Evolutionary conservation across 495 filamentous ascomycete genomes (phyloP).

Genomic region (Penicillium lagena): DNA sequence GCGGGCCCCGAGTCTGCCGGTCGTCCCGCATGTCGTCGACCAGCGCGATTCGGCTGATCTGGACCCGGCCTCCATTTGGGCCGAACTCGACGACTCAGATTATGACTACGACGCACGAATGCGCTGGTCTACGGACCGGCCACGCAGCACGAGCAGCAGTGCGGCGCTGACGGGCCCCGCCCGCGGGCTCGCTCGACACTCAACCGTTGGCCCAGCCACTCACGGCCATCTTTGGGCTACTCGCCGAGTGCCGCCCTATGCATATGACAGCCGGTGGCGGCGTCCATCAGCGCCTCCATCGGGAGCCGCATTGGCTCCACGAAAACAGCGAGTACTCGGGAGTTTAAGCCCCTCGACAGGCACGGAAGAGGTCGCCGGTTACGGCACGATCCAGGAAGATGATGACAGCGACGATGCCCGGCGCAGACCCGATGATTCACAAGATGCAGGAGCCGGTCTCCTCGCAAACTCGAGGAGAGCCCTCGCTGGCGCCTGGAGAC

Average conservation of each 20-base stretch:
- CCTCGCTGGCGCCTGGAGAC: slow-evolving; percentile 19
- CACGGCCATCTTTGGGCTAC: slow-evolving; percentile 16
- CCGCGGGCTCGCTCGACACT: slow-evolving; percentile 18
- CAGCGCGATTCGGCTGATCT: slow-evolving; percentile 25
- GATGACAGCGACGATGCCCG: not conserved
- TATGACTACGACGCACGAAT: slow-evolving; percentile 15
- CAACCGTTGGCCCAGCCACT: slow-evolving; percentile 18
- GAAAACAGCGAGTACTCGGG: slow-evolving; percentile 8
- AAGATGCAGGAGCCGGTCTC: slow-evolving; percentile 3
- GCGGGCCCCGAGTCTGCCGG: slow-evolving; percentile 32
- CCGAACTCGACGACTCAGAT: slow-evolving; percentile 44
- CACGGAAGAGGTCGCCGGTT: slow-evolving; percentile 7
- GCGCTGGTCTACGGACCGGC: slow-evolving; percentile 14
- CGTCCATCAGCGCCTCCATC: slow-evolving; percentile 22
- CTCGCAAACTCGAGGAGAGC: slow-evolving; percentile 31
- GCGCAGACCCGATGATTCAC: not conserved
- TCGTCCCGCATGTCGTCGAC: slow-evolving; percentile 18
- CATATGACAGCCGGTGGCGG: slow-evolving; percentile 9
- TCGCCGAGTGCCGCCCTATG: slow-evolving; percentile 11
- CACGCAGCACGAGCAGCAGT: slow-evolving; percentile 22
- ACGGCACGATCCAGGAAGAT: slow-evolving; percentile 24
- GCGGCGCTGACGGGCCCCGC: slow-evolving; percentile 10
- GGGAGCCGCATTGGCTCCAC: slow-evolving; percentile 14
- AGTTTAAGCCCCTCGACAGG: not conserved
- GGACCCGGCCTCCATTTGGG: slow-evolving; percentile 44